Evolutionary conservation across 768 basidiomycete species (phyloP).

Genomic region (Daedaleopsis sinensis): DNA sequence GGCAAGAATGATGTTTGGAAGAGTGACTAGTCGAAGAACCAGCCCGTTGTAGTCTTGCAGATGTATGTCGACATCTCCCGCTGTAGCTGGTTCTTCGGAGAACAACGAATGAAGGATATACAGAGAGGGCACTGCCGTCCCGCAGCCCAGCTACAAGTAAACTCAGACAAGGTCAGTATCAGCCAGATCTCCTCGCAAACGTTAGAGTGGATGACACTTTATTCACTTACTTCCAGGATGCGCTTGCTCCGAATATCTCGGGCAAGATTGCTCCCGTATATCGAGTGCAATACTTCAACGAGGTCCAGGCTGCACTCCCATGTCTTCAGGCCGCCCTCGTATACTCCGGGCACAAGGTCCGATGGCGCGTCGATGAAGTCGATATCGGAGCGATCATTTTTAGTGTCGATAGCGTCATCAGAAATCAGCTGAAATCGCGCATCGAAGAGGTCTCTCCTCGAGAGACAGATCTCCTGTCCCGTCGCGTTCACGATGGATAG

Average conservation of each 20-base stretch:
- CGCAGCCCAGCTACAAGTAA: slow-evolving; percentile 78
- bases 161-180: neutral
- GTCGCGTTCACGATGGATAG: slow-evolving; percentile 52
- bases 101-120: slow-evolving; percentile 71
- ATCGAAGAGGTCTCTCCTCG: slow-evolving; percentile 90
- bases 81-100: slow-evolving; percentile 30
- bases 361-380: slow-evolving; percentile 80
- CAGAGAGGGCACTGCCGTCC: slow-evolving; percentile 84
- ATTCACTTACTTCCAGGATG: slow-evolving; percentile 69
- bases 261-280: slow-evolving; percentile 24
- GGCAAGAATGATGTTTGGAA: slow-evolving; percentile 75
- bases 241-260: slow-evolving; percentile 48
- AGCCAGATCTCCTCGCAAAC: neutral
- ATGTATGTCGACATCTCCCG: slow-evolving; percentile 56
- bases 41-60: slow-evolving; percentile 92
- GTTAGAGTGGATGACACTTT: no score
- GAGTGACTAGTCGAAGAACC: slow-evolving; percentile 76
- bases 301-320: slow-evolving; percentile 97
- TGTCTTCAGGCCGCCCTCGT: slow-evolving; percentile 96
- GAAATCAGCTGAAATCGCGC: slow-evolving; percentile 93
- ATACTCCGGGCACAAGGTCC: slow-evolving; percentile 88
- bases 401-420: slow-evolving; percentile 16
- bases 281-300: slow-evolving; percentile 61
- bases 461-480: slow-evolving; percentile 41
- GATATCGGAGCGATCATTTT: slow-evolving; percentile 39